Percentiles rank a stretch among this genome's conserved stretches.
These are phyloP conservation scores for Neodidymelliopsis sp. DNA, from an alignment of 2,329 filamentous ascomycete species.

Conservation along the genomic window DNA sequence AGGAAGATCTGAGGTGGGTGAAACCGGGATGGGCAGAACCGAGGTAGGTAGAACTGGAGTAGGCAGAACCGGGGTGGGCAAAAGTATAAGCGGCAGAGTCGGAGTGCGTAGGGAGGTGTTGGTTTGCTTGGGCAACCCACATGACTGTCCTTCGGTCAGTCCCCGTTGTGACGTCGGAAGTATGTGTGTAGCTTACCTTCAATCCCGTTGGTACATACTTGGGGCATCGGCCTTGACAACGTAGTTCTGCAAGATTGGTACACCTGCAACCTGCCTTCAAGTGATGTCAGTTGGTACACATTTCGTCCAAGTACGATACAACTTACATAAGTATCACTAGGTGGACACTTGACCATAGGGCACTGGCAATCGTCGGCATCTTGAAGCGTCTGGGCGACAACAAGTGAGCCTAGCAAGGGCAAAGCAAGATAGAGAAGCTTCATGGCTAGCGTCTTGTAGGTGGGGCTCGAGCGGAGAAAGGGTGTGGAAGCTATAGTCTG, in stretches of 20 bases:
- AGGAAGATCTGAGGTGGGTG: neutral
- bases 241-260: constrained; percentile 34
- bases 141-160: neutral
- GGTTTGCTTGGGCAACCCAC: neutral
- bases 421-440: constrained; percentile 30
- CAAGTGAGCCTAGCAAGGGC: constrained; percentile 25
- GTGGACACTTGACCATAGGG: constrained; percentile 38
- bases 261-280: constrained; percentile 38
- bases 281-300: neutral
- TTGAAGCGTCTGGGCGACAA: constrained; percentile 23
- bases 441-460: constrained; percentile 19
- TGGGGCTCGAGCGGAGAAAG: neutral
- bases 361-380: constrained; percentile 30
- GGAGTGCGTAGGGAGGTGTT: neutral
- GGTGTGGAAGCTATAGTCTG: neutral
- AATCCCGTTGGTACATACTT: constrained; percentile 31
- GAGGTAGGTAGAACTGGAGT: neutral
- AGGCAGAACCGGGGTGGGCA: neutral
- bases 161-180: no score
- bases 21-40: neutral
- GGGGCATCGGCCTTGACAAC: constrained; percentile 34
- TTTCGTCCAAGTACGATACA: neutral
- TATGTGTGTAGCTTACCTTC: constrained; percentile 2
- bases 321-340: constrained; percentile 29
- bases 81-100: neutral